Evolutionary conservation across 1,284 basidiomycete species (phyloP), one percentile per base, ranked within the genome.

Genomic region (Cystobasidium slooffiae): DNA sequence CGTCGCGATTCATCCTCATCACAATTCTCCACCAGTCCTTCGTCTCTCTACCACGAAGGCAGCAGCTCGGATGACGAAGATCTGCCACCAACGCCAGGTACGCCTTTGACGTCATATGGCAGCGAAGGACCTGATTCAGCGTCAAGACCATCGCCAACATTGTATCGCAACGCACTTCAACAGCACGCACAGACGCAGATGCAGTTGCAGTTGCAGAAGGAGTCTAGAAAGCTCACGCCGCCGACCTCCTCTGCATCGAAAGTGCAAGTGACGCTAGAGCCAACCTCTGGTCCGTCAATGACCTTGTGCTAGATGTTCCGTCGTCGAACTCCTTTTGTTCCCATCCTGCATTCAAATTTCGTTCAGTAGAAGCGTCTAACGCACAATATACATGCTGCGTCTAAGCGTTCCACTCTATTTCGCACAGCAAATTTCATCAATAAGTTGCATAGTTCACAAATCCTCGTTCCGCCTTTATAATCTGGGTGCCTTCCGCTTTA

Each of bases 31-130:
- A 62, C 62, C 6, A 58, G 51, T 16, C 62, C 70, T 44, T 63
- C 69, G 14, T 72, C 69, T 37, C 51, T 61, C n/a, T 73, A 73
- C 37, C 44, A 52, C 44, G 63, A 56, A 47, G 52, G 53, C 8
- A 59, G 56, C 53, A 62, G 56, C 24, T 73, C 70, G n/a, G 70
- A 73, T 18, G 70, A 73, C 63, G 70, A 73, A 37, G 70, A 73
- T 31, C 41, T 66, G 49, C 70, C 70, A 14, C 47, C 58, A 8
- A 73, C 70, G 9, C 70, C 70, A 18, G 58, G 55, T 53, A 73
- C 70, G 6, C 70, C 70, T 10, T 37, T 73, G 20, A 73, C 70
- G n/a, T 47, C 62, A 31, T 73, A 73, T 47, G 62, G 70, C 37
- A 66, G 39, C 63, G 70, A 73, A 1, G 70, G 52, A 7, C 39